Base-by-base conservation (phyloP, 2,329 filamentous ascomycete genomes). In the Knoxdaviesia capensis region DNA sequence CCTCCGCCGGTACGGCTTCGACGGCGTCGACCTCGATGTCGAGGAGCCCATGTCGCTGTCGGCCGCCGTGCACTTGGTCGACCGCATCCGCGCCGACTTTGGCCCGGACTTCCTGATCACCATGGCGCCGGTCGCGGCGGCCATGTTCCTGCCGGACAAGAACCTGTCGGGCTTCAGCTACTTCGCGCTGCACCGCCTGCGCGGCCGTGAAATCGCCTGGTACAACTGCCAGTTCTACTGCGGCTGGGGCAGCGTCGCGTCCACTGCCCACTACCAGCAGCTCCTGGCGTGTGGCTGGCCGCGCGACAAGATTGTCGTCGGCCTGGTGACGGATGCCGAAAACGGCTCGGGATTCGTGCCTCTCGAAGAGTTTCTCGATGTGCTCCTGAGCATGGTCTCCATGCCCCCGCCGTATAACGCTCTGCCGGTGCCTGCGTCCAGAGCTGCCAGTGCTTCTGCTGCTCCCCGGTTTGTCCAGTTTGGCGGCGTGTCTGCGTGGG, bases 171-270 rank as follows among this genome's bases (percentile, higher is more conserved):
- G 86, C 0, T 94, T 94, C 57, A 70, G 75, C 54, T 94, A 94
- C 57, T 66, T 74, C 38, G 65, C 75, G 7, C 68, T 94, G 3
- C 84, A 93, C 54, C 65, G 68, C 7, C 67, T 73, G 56, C 66
- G 73, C 5, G 77, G 78, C 1, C 58, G 57, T 10, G 68, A 78
- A 37, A 80, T 94, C 31, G 67, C 69, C 3, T 94, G 85, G 74
- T 94, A 94, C 57, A 94, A 94, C 54, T 69, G 79, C 5, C 87
- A 94, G 54, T 93, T 94, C 59, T 94, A 94, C 65, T 90, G 82
- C 53, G 85, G 85, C 2, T 94, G 84, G 77, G 84, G 84, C 6
- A 65, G 67, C 48, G 60, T 67, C 45, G 56, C 51, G 38, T 63
- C 52, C 31, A 58, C 67, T 0, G 43, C 54, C 36, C 61, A 65